Evolutionary conservation across 2,329 filamentous ascomycete genomes (phyloP).

Genomic region (Pezizomycotina sp.): DNA sequence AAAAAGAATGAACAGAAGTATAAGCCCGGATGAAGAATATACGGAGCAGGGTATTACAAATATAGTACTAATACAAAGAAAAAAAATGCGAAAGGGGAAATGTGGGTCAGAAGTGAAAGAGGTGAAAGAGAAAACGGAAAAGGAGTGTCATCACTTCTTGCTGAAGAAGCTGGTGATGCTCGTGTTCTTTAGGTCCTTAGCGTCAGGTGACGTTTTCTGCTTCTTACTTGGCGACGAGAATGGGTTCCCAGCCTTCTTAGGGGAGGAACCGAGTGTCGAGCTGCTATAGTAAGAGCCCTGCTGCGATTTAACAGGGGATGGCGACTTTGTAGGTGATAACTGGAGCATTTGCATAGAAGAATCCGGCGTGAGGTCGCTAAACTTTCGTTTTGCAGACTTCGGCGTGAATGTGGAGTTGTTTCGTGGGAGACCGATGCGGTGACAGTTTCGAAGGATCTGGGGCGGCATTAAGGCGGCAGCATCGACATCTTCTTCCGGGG

Average conservation of each 20-base stretch:
- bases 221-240: constrained; percentile 19
- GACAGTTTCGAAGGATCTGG: constrained; percentile 12
- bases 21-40: constrained; percentile 45
- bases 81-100: constrained; percentile 46
- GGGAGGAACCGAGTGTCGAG: constrained; percentile 16
- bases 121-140: constrained; percentile 71
- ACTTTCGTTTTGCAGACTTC: constrained; percentile 15
- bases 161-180: constrained; percentile 41
- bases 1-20: constrained; percentile 53
- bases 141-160: constrained; percentile 34
- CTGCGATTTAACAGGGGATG: constrained; percentile 21
- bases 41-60: constrained; percentile 57
- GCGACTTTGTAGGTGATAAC: constrained; percentile 23
- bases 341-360: constrained; percentile 21
- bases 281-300: constrained; percentile 15
- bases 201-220: constrained; percentile 23
- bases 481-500: constrained; percentile 3
- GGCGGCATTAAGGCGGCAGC: constrained; percentile 9
- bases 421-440: constrained; percentile 25
- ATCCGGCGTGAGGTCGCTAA: constrained; percentile 12
- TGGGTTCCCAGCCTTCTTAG: constrained; percentile 12
- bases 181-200: constrained; percentile 27
- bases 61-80: constrained; percentile 72
- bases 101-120: constrained; percentile 74
- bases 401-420: constrained; percentile 23